These are phyloP conservation scores for Suzukiozyma palmioleophila DNA, from an alignment of 1,139 yeast genomes.

Conservation along the genomic window DNA sequence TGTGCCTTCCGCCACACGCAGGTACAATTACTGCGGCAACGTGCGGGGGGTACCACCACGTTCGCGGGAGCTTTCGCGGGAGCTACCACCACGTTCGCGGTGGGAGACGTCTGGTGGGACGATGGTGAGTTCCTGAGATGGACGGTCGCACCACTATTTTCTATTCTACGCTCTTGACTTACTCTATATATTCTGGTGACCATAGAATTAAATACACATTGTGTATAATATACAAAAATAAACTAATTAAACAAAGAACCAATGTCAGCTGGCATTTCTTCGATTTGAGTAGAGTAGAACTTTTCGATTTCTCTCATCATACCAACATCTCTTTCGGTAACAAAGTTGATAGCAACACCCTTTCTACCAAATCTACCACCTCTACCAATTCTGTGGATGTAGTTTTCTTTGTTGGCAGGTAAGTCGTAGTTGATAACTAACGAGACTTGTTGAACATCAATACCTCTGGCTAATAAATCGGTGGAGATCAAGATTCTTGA, in stretches of 20 bases:
- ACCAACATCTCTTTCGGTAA: slow-evolving; percentile 85
- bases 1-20: too few species aligned
- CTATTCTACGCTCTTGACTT: too few species aligned
- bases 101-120: too few species aligned
- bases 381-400: slow-evolving; percentile 99
- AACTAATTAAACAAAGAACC: slow-evolving; percentile 67
- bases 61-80: too few species aligned
- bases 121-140: too few species aligned
- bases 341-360: slow-evolving; percentile 99
- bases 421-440: slow-evolving; percentile 96
- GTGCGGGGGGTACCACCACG: too few species aligned
- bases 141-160: too few species aligned
- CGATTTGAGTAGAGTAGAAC: slow-evolving; percentile 97
- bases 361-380: slow-evolving; percentile 99
- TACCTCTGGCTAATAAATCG: slow-evolving; percentile 99
- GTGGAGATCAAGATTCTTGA: slow-evolving; percentile 96
- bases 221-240: slow-evolving; percentile 3
- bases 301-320: slow-evolving; percentile 97
- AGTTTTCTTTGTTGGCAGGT: slow-evolving; percentile 97
- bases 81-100: too few species aligned
- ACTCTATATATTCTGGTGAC: background rate
- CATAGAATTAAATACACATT: slow-evolving; percentile 2
- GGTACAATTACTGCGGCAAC: too few species aligned
- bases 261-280: slow-evolving; percentile 95
- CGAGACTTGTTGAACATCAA: slow-evolving; percentile 98